Evolutionary conservation across 495 filamentous ascomycete genomes (phyloP).

Genomic region (Endocarpon pusillum): DNA sequence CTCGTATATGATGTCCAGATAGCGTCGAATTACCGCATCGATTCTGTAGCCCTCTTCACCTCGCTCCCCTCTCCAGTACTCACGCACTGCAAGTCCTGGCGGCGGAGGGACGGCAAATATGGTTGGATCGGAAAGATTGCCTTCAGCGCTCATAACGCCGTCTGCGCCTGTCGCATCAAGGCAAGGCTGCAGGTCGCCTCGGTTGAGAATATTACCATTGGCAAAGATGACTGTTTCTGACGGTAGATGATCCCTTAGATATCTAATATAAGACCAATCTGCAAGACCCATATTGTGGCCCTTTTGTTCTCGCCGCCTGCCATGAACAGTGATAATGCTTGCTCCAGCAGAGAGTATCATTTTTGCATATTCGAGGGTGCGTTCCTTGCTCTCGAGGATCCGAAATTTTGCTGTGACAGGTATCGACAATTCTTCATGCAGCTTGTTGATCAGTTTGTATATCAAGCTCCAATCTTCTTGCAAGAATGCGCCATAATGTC

Average conservation of each 20-base stretch:
- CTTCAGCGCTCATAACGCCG: slow-evolving; percentile 90
- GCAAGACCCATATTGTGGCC: slow-evolving; percentile 89
- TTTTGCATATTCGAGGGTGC: slow-evolving; percentile 73
- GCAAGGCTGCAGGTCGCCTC: slow-evolving; percentile 65
- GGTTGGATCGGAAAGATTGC: slow-evolving; percentile 76
- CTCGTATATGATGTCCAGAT: slow-evolving; percentile 74
- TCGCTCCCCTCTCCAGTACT: slow-evolving; percentile 72
- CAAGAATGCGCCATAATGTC: slow-evolving; percentile 84
- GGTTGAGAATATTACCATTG: slow-evolving; percentile 82
- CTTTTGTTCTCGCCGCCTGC: slow-evolving; percentile 77
- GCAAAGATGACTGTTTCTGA: slow-evolving; percentile 84
- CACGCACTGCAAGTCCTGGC: slow-evolving; percentile 43
- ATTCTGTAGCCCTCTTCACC: slow-evolving; percentile 78
- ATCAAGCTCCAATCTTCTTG: slow-evolving; percentile 86
- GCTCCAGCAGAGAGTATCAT: slow-evolving; percentile 81
- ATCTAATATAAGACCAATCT: slow-evolving; percentile 73
- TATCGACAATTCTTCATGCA: slow-evolving; percentile 53
- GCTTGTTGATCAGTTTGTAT: slow-evolving; percentile 54
- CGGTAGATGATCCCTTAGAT: slow-evolving; percentile 69
- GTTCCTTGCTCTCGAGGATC: slow-evolving; percentile 71
- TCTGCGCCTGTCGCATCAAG: slow-evolving; percentile 76
- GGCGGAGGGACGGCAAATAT: slow-evolving; percentile 60
- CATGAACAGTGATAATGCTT: slow-evolving; percentile 85
- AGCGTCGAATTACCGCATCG: slow-evolving; percentile 73
- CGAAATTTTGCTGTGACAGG: slow-evolving; percentile 93